phyloP scores from a whole-genome alignment of 768 basidiomycete genomes.

The Candolleomyces efflorescens region DNA sequence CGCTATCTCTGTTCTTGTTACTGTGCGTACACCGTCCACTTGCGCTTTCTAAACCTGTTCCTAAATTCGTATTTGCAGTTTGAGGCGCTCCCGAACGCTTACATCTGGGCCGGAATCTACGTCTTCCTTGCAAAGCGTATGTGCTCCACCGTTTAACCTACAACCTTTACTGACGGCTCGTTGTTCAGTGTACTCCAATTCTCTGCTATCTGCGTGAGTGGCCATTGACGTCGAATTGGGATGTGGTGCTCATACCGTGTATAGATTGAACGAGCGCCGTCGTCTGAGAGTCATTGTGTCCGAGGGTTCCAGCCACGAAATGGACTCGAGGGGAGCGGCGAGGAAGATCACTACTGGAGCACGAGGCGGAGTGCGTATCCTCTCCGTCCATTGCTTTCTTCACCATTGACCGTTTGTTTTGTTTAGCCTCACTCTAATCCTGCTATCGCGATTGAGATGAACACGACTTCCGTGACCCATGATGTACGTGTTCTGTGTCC shows the following conservation, averaged over 20 bases:
- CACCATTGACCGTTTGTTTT: background rate
- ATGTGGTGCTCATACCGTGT: background rate
- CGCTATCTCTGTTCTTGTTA: conserved; percentile 16
- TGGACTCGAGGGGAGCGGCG: background rate
- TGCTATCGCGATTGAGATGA: background rate
- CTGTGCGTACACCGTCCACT: conserved; percentile 11
- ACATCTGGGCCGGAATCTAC: conserved; percentile 28
- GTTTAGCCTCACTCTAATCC: background rate
- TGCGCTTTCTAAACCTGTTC: too few relatives aligned
- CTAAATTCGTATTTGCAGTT: conserved; percentile 10
- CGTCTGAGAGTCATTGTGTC: conserved; percentile 14
- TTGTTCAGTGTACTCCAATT: conserved; percentile 22
- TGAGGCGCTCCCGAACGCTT: conserved; percentile 16
- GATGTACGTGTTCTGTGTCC: background rate
- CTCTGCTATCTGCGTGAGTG: conserved; percentile 21
- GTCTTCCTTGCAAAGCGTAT: conserved; percentile 27
- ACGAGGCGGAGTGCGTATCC: background rate
- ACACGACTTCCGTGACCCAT: background rate
- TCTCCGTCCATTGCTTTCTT: background rate
- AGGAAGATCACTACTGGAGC: background rate
- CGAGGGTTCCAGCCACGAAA: background rate
- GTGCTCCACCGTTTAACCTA: conserved; percentile 2
- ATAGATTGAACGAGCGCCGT: conserved; percentile 18
- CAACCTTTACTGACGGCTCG: background rate
- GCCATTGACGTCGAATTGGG: background rate